A percentile compares a stretch with the other conserved stretches of the same genome.
These are phyloP conservation scores for Melanomma pulvis-pyrius DNA, from an alignment of 495 filamentous ascomycete genomes.

Conservation along the genomic window DNA sequence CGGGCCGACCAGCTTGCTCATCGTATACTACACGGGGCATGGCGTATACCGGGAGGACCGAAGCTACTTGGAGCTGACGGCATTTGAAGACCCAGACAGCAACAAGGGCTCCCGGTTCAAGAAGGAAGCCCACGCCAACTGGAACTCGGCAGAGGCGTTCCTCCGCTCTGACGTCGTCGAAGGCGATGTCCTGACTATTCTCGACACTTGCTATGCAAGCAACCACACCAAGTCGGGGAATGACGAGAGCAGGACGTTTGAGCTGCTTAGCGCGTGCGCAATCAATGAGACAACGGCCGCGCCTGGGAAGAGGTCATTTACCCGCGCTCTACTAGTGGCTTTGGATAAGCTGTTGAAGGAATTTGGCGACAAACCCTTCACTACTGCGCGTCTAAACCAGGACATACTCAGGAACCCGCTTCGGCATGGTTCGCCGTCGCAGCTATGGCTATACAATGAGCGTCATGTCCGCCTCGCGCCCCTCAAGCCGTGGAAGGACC, in stretches of 20 bases:
- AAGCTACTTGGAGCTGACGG: slow-evolving; percentile 24
- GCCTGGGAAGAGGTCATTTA: slow-evolving; percentile 34
- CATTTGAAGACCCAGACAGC: too few species aligned
- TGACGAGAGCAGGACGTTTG: slow-evolving; percentile 23
- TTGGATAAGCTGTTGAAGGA: slow-evolving; percentile 25
- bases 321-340: slow-evolving; percentile 31
- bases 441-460: slow-evolving; percentile 33
- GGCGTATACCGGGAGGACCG: slow-evolving; percentile 26
- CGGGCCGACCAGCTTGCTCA: slow-evolving; percentile 33
- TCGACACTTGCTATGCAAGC: slow-evolving; percentile 41
- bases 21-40: slow-evolving; percentile 44
- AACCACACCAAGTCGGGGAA: slow-evolving; percentile 32
- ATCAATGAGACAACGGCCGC: slow-evolving; percentile 14
- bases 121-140: slow-evolving; percentile 28
- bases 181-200: slow-evolving; percentile 38
- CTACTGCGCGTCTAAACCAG: slow-evolving; percentile 31
- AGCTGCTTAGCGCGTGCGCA: slow-evolving; percentile 27
- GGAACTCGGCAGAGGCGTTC: slow-evolving; percentile 33
- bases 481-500: slow-evolving; percentile 18
- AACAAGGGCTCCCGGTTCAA: too few species aligned
- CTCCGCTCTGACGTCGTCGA: slow-evolving; percentile 30
- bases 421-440: slow-evolving; percentile 25
- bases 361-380: slow-evolving; percentile 21
- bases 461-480: slow-evolving; percentile 30
- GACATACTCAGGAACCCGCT: slow-evolving; percentile 19